A percentile compares a stretch with the other conserved stretches of the same genome.
phyloP scores from a whole-genome alignment of 257 asterid genomes.

The Nicotiana knightiana region DNA sequence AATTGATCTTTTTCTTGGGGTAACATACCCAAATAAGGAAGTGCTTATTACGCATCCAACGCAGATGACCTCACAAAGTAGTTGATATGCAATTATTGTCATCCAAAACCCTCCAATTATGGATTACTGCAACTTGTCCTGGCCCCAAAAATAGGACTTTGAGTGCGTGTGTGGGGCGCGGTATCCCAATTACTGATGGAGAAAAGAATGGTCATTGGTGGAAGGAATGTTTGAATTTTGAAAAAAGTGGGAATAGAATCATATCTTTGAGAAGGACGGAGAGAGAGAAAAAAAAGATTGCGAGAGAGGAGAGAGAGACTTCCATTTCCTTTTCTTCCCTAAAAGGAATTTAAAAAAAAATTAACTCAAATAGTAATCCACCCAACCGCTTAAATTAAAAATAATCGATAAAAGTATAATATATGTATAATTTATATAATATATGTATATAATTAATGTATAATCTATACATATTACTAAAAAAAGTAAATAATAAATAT shows the following conservation, averaged over 20 bases:
- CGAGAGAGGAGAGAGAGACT: not conserved
- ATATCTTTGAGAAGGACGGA: not conserved
- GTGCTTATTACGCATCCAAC: not conserved
- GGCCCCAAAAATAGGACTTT: not conserved
- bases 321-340: no score
- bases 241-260: constrained; percentile 17
- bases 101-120: constrained; percentile 8
- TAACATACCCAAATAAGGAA: constrained; percentile 3
- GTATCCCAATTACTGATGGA: not conserved
- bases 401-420: no score
- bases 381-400: no score
- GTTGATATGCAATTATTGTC: not conserved
- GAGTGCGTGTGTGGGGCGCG: not conserved
- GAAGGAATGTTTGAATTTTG: constrained; percentile 5
- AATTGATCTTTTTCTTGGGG: not conserved
- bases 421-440: no score
- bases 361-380: no score
- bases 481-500: no score
- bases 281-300: no score
- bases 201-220: not conserved
- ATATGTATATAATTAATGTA: no score
- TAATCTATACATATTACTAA: no score
- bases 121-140: not conserved
- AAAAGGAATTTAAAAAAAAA: no score
- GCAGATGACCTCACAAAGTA: not conserved